phyloP scores from a whole-genome alignment of 2,329 filamentous ascomycete species.

The Simplicillium aogashimaense region DNA sequence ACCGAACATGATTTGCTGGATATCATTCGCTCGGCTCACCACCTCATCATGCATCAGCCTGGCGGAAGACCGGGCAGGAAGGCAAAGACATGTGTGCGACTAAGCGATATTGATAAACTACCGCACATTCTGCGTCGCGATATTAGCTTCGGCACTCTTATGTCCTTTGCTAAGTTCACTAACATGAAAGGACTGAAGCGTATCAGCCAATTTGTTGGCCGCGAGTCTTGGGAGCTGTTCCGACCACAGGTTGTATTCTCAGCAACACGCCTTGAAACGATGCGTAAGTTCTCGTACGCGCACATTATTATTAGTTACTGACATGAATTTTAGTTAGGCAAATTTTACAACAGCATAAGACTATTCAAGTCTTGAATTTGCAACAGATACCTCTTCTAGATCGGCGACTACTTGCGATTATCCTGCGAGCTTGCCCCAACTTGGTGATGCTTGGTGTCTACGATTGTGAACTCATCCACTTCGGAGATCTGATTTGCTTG shows the following conservation, averaged over 20 bases:
- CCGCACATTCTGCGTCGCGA: no score
- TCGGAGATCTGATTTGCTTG: slow-evolving; percentile 22
- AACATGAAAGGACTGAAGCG: no score
- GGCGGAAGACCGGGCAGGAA: no score
- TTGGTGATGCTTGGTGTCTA: slow-evolving; percentile 24
- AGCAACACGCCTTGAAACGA: not conserved
- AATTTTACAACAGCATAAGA: slow-evolving; percentile 9
- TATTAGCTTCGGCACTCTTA: no score
- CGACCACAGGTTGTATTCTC: no score
- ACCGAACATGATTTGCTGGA: no score
- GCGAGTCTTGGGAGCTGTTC: not conserved
- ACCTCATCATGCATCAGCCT: no score
- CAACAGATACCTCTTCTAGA: slow-evolving; percentile 20
- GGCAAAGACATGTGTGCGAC: no score
- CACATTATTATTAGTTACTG: slow-evolving; percentile 6
- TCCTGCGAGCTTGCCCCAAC: slow-evolving; percentile 19
- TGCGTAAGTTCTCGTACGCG: slow-evolving; percentile 11
- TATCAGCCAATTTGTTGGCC: not conserved
- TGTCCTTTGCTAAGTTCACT: no score
- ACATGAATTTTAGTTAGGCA: slow-evolving; percentile 11
- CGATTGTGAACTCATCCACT: slow-evolving; percentile 23
- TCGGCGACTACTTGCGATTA: slow-evolving; percentile 21
- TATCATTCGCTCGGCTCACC: no score
- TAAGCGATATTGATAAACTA: no score
- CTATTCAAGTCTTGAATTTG: slow-evolving; percentile 18